phyloP scores from a whole-genome alignment of 2,329 filamentous ascomycete species.

The Colletotrichum sidae region DNA sequence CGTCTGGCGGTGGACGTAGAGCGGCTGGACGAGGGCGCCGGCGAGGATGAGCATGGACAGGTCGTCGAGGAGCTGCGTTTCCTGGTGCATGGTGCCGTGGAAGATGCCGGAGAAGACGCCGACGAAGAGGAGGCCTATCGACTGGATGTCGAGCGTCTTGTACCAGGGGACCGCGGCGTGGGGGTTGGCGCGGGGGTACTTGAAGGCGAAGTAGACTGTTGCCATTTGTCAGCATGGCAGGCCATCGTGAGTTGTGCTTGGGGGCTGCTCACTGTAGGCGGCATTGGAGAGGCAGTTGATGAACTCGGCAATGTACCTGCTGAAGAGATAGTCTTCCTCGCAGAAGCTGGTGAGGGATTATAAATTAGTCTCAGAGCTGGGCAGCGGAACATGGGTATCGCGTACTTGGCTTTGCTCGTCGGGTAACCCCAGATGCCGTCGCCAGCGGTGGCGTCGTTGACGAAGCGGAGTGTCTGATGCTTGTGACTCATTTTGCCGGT shows the following conservation, averaged over 20 bases:
- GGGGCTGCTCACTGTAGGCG: conserved; percentile 41
- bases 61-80: conserved; percentile 63
- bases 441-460: conserved; percentile 48
- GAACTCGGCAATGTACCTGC: conserved; percentile 56
- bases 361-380: conserved; percentile 16
- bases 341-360: conserved; percentile 26
- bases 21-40: conserved; percentile 62
- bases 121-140: conserved; percentile 53
- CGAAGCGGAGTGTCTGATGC: conserved; percentile 52
- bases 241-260: rapidly evolving
- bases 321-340: conserved; percentile 50
- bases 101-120: conserved; percentile 57
- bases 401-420: conserved; percentile 54
- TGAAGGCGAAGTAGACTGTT: conserved; percentile 56
- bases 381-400: not conserved
- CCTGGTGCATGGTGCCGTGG: conserved; percentile 57
- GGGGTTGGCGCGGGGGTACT: conserved; percentile 48
- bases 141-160: conserved; percentile 53
- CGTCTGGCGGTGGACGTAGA: conserved; percentile 58
- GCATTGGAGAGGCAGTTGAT: conserved; percentile 57
- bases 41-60: conserved; percentile 68
- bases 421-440: conserved; percentile 53
- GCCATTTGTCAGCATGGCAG: not conserved
- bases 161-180: conserved; percentile 45
- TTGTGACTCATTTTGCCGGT: conserved; percentile 32